These are phyloP conservation scores for Didymella keratinophila DNA, from an alignment of 2,329 filamentous ascomycete species.

Conservation along the genomic window DNA sequence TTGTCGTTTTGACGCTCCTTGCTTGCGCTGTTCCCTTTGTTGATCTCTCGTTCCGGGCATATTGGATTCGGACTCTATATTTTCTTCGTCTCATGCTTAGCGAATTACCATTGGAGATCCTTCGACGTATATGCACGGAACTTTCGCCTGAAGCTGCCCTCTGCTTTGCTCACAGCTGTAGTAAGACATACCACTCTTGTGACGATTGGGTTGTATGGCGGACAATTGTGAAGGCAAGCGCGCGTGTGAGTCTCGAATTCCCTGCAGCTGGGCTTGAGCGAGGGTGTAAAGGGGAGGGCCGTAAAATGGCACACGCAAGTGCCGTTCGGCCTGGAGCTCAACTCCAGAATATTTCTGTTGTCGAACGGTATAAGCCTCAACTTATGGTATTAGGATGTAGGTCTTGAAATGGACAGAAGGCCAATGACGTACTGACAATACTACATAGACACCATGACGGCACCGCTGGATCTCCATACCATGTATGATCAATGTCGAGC, in stretches of 20 bases:
- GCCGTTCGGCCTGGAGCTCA: background rate
- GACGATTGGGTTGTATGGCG: conserved; percentile 23
- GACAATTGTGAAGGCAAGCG: conserved; percentile 13
- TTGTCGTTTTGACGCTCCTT: conserved; percentile 2
- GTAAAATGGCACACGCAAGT: conserved; percentile 3
- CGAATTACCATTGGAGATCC: conserved; percentile 20
- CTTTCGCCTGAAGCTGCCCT: conserved; percentile 17
- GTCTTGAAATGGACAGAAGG: background rate
- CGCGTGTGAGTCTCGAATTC: background rate
- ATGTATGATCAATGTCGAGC: conserved; percentile 15
- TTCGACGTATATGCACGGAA: conserved; percentile 15
- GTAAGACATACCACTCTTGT: conserved; percentile 13
- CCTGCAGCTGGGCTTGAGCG: background rate
- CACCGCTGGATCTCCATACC: conserved; percentile 10
- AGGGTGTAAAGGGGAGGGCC: background rate
- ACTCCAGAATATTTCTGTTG: background rate
- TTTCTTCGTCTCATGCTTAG: conserved; percentile 8
- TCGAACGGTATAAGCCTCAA: conserved; percentile 14
- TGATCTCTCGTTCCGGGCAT: background rate
- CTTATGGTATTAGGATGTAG: conserved; percentile 12
- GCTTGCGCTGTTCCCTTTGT: conserved; percentile 2
- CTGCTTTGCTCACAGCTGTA: conserved; percentile 17
- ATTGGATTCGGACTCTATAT: background rate
- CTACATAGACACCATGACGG: conserved; percentile 13
- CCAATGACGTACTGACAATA: background rate